These are phyloP conservation scores for Cyberlindnera xylosilytica DNA, from an alignment of 805 yeast species.

Conservation along the genomic window DNA sequence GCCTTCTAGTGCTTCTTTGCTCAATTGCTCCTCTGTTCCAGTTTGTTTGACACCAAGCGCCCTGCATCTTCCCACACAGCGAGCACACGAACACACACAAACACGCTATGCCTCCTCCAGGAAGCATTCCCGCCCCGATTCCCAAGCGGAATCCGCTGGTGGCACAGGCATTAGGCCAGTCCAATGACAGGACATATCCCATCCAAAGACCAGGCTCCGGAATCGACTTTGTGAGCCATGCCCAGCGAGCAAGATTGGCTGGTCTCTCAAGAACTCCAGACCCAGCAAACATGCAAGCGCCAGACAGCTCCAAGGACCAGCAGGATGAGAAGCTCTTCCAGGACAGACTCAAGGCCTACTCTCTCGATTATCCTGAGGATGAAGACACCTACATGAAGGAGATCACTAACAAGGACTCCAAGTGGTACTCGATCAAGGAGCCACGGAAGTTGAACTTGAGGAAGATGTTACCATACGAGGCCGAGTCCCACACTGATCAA, in stretches of 20 bases:
- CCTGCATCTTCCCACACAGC: background rate
- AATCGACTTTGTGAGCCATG: constrained; percentile 9
- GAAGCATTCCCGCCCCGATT: constrained; percentile 18
- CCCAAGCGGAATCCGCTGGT: constrained; percentile 22
- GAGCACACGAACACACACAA: background rate
- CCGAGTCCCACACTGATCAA: constrained; percentile 66
- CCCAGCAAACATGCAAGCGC: constrained; percentile 17
- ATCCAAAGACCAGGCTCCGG: constrained; percentile 20
- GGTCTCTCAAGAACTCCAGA: constrained; percentile 26
- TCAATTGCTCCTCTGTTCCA: background rate
- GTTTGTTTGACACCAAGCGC: background rate
- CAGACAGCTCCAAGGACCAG: constrained; percentile 1
- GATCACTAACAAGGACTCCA: constrained; percentile 33
- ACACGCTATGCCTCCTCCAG: background rate
- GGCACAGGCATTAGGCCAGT: background rate
- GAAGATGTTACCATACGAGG: constrained; percentile 64
- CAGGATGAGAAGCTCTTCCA: constrained; percentile 23
- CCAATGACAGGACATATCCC: constrained; percentile 1
- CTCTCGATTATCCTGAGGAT: constrained; percentile 50
- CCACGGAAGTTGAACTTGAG: constrained; percentile 32
- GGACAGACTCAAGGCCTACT: constrained; percentile 38
- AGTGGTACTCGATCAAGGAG: constrained; percentile 36
- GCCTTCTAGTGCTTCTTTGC: background rate
- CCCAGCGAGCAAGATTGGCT: constrained; percentile 7
- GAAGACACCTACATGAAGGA: constrained; percentile 29